Percentiles rank a stretch among this genome's conserved stretches.
These are phyloP conservation scores for Ganoderma leucocontextum DNA, from an alignment of 1,284 basidiomycete species.

Conservation along the genomic window DNA sequence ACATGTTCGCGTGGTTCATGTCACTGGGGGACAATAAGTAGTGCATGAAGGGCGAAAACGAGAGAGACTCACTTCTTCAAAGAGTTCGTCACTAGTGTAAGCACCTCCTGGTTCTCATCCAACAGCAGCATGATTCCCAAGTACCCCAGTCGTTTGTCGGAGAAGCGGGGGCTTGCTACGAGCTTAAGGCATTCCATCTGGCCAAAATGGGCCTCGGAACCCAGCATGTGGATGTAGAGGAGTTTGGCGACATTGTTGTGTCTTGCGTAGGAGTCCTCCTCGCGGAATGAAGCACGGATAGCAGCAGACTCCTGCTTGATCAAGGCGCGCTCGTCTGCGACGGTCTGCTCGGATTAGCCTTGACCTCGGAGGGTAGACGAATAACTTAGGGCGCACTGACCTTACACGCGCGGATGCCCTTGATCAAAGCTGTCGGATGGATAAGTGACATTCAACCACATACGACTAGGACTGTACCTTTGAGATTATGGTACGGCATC, in stretches of 20 bases:
- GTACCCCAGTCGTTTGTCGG: slow-evolving; percentile 97
- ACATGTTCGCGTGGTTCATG: slow-evolving; percentile 99
- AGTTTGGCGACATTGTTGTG: slow-evolving; percentile 99
- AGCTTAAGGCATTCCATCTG: slow-evolving; percentile 99
- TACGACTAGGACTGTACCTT: slow-evolving; percentile 60
- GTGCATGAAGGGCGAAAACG: slow-evolving; percentile 8
- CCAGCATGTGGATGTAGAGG: slow-evolving; percentile 99
- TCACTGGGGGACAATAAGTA: slow-evolving; percentile 69
- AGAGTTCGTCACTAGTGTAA: slow-evolving; percentile 98
- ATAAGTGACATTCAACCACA: slow-evolving; percentile 10
- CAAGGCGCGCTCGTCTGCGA: slow-evolving; percentile 96
- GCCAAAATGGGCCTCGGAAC: slow-evolving; percentile 98
- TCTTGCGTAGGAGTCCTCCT: slow-evolving; percentile 92
- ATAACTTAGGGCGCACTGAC: slow-evolving; percentile 48
- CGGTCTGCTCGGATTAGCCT: slow-evolving; percentile 70
- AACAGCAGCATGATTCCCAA: slow-evolving; percentile 97
- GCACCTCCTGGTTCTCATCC: slow-evolving; percentile 98
- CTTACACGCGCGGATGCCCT: slow-evolving; percentile 94
- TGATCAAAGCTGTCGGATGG: slow-evolving; percentile 80
- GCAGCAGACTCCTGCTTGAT: slow-evolving; percentile 99
- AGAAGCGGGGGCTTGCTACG: slow-evolving; percentile 96
- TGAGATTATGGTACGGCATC: slow-evolving; percentile 92
- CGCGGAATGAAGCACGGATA: slow-evolving; percentile 96
- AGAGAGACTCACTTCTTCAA: slow-evolving; percentile 88
- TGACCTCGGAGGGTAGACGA: slow-evolving; percentile 31